phyloP scores from a whole-genome alignment of 2,329 filamentous ascomycete genomes.

The Amesomyces nigricolor region DNA sequence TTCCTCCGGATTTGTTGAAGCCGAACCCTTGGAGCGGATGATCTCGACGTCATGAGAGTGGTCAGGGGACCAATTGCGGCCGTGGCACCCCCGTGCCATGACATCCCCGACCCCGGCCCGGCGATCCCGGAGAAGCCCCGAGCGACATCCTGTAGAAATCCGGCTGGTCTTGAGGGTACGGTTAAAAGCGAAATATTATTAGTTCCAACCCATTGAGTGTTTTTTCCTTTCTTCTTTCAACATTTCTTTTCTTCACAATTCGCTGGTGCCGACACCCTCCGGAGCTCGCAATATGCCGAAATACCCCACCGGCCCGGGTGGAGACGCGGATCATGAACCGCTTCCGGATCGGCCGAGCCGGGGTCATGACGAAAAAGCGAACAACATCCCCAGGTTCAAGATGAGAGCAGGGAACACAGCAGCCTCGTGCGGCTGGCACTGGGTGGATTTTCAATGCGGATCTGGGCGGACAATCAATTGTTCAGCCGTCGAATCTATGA shows the following conservation, averaged over 20 bases:
- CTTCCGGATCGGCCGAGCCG: not conserved
- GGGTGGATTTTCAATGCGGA: too few species aligned
- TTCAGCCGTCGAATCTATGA: too few species aligned
- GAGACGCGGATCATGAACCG: slow-evolving; percentile 3
- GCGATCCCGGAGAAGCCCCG: too few species aligned
- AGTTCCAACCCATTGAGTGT: not conserved
- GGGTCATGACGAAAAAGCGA: slow-evolving; percentile 8
- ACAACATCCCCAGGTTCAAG: too few species aligned
- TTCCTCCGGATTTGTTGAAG: not conserved
- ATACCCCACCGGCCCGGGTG: not conserved
- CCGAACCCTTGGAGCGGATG: not conserved
- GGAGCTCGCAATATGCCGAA: not conserved
- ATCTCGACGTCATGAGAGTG: slow-evolving; percentile 9
- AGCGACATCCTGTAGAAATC: not conserved
- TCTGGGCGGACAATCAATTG: too few species aligned
- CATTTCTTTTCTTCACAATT: too few species aligned
- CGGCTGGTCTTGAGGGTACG: too few species aligned
- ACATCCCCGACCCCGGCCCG: not conserved
- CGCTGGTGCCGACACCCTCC: not conserved
- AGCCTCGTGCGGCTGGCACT: too few species aligned
- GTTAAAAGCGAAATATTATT: too few species aligned
- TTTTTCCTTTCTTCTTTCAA: not conserved
- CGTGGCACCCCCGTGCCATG: not conserved
- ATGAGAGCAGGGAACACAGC: too few species aligned
- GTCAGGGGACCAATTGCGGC: not conserved